Evolutionary conservation across 805 yeast species (phyloP).

Genomic region (Lachancea quebecensis): DNA sequence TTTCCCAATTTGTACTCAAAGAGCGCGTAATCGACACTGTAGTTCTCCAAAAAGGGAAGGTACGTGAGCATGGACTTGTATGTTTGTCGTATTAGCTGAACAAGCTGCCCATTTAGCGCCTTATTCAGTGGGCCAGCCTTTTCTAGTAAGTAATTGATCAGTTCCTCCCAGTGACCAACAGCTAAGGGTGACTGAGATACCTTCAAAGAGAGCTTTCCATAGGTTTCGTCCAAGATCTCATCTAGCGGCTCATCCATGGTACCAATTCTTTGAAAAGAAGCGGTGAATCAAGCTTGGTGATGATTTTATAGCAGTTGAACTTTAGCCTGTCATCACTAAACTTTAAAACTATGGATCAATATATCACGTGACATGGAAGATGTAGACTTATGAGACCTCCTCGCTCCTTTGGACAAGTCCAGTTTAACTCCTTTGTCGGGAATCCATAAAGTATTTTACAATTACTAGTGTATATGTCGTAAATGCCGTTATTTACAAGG

Average conservation of each 20-base stretch:
- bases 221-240: conserved; percentile 14
- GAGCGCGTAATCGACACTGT: conserved; percentile 30
- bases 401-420: too few relatives aligned
- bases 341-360: too few relatives aligned
- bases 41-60: conserved; percentile 31
- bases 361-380: too few relatives aligned
- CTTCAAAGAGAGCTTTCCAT: conserved; percentile 21
- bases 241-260: conserved; percentile 5
- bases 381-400: too few relatives aligned
- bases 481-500: conserved; percentile 6
- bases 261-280: too few relatives aligned
- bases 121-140: conserved; percentile 25
- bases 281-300: too few relatives aligned
- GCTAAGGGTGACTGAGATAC: conserved; percentile 24
- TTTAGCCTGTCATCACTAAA: too few relatives aligned
- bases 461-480: conserved; percentile 1
- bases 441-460: too few relatives aligned
- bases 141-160: conserved; percentile 21
- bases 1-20: conserved; percentile 30
- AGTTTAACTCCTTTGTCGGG: too few relatives aligned
- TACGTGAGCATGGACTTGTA: conserved; percentile 25
- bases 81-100: conserved; percentile 18
- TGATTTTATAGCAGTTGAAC: too few relatives aligned
- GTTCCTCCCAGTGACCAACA: conserved; percentile 28
- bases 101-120: conserved; percentile 14